A percentile compares a stretch with the other conserved stretches of the same genome.
These are phyloP conservation scores for Limonium bicolor DNA, from an alignment of 148 eudicot genomes.

Conservation along the genomic window DNA sequence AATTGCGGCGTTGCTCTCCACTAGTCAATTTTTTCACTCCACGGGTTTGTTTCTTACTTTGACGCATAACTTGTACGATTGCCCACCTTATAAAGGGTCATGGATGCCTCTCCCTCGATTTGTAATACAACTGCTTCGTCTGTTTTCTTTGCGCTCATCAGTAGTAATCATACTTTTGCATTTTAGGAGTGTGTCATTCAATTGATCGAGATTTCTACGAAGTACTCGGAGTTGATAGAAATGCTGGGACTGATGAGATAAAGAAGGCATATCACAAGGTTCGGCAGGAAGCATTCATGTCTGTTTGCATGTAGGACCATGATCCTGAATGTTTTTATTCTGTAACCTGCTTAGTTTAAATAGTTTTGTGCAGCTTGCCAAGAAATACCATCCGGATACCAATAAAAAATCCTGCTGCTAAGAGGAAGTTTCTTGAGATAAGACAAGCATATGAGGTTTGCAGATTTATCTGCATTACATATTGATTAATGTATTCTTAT, in stretches of 20 bases:
- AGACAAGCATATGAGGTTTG: conserved; percentile 96
- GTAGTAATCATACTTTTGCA: conserved; percentile 7
- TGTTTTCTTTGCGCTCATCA: background rate
- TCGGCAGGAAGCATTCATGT: background rate
- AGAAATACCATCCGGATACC: conserved; percentile 90
- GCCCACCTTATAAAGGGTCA: background rate
- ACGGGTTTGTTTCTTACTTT: background rate
- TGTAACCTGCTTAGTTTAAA: background rate
- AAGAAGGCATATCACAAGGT: conserved; percentile 79
- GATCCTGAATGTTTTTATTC: too few relatives aligned
- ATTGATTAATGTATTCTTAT: background rate
- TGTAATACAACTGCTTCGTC: background rate
- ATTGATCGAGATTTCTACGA: conserved; percentile 51
- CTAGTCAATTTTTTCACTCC: conserved; percentile 4
- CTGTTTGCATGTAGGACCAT: too few relatives aligned
- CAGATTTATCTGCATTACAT: background rate
- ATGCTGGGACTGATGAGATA: conserved; percentile 65
- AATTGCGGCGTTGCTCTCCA: background rate
- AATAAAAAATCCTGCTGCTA: conserved; percentile 69
- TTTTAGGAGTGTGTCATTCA: conserved; percentile 29
- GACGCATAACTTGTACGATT: background rate
- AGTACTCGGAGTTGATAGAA: conserved; percentile 50
- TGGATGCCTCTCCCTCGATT: background rate
- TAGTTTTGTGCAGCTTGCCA: conserved; percentile 53
- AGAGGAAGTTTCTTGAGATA: conserved; percentile 91